Base-by-base conservation (phyloP, 225 moss, liverwort and hornwort genomes). In the Pseudisothecium myosuroides region DNA sequence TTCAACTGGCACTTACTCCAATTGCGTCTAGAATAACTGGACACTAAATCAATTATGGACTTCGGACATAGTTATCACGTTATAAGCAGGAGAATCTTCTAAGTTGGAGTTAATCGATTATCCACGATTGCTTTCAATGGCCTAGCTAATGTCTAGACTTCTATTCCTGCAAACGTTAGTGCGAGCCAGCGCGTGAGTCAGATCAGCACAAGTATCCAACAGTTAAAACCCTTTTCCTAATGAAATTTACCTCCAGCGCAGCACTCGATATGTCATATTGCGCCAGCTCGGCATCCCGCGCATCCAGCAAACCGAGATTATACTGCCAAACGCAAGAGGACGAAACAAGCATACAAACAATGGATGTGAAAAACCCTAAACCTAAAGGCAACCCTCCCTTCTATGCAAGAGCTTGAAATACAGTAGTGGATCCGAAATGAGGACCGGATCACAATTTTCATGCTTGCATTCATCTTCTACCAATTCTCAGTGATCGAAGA, bases 231-330 rank as follows among this genome's bases (percentile, higher is more conserved):
- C 81, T 88, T 83, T 64, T 43, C 58, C 37, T 73, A 67, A 21
- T 49, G 62, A 89, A 81, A 20, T 62, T 55, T 86, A 94, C 95
- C 95, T 95, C 92, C 50, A 94, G 90, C 72, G 93, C 88, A 84
- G 88, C 90, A 84, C 90, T 94, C 55, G 95, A 91, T 76, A 87
- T 67, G 83, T 95, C 95, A 87, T 95, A 95, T 73, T 94, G 94
- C 60, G 93, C 93, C 86, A 95, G 88, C 91, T 95, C 95, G 32
- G 93, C 92, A 88, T 95, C 95, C 88, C 95, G 87, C 32, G 90
- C 92, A 86, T 95, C 95, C 89, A 95, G 87, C 83, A 95, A 91
- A 85, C 90, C 89, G 85, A 95, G 93, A 92, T 95, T 95, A 84
- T 95, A 95, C 95, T 95, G 88, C 90, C 74, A 90, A 89, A 81